Conservation (phyloP, 257 asterid species). For the Rubia yunnanensis region DNA sequence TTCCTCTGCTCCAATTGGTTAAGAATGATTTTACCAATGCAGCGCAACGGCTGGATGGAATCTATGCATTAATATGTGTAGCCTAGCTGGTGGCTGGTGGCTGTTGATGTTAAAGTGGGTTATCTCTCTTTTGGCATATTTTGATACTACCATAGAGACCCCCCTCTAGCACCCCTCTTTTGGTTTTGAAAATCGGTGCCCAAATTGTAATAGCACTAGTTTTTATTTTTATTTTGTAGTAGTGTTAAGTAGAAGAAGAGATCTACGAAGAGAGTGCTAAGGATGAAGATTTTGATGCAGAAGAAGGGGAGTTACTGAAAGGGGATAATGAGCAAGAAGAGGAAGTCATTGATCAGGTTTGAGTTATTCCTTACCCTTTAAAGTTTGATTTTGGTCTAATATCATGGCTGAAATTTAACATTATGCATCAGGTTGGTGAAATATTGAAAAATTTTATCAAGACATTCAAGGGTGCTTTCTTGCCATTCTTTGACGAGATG, state of each 20-base stretch:
- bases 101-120: slow-evolving; percentile 95
- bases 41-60: slow-evolving; percentile 90
- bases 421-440: slow-evolving; percentile 99
- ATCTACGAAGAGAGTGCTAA: slow-evolving; percentile 86
- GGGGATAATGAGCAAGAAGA: slow-evolving; percentile 99
- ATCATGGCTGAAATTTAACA: no score
- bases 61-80: slow-evolving; percentile 73
- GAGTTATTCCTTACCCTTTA: no score
- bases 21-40: slow-evolving; percentile 90
- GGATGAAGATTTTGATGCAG: no score
- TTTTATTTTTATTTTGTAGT: no score
- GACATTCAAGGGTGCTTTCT: slow-evolving; percentile 81
- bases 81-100: slow-evolving; percentile 70
- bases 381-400: no score
- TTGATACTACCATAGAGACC: no score
- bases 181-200: no score
- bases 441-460: slow-evolving; percentile 80
- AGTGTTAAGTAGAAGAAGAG: slow-evolving; percentile 75
- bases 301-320: slow-evolving; percentile 84
- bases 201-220: no score
- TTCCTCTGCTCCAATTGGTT: slow-evolving; percentile 81
- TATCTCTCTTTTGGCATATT: slow-evolving; percentile 3
- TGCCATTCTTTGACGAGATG: slow-evolving; percentile 89
- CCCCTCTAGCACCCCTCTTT: no score
- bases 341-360: slow-evolving; percentile 93